Base-by-base conservation (phyloP, 148 eudicot genomes). In the Chenopodium suecicum region DNA sequence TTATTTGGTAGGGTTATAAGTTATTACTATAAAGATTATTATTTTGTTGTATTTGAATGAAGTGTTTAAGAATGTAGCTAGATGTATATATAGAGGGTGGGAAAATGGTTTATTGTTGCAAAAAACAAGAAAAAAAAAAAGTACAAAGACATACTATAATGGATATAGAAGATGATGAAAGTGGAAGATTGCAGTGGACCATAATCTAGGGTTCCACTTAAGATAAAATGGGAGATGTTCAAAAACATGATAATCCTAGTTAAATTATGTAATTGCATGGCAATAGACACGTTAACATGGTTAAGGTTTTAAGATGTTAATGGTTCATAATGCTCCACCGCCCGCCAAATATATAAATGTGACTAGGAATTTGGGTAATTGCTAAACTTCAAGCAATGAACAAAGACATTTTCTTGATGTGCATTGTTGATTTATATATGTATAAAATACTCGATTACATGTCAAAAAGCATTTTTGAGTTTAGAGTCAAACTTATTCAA, bases 131-230 rank as follows among this genome's bases (percentile, higher is more conserved):
- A 48, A 12, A 19, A 12, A 19, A 17, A 11, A 67, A 78, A 29
- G 48, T 0, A 12, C 46, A 25, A 48, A 14, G 20, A 62, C 48
- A 76, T 80, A 41, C n/a, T 32, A 58, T 37, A 72, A 80, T 78
- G 80, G 80, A 78, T 68, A 9, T 27, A 8, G 22, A 20, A 68
- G 50, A 56, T 32, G 65, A 74, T 73, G 80, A 46, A 58, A 58
- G 75, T 82, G 84, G 80, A 77, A 58, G 60, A 6, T 41, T 29
- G 25, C 66, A 79, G 85, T 83, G 85, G 85, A 73, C 68, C 81
- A 73, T 78, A 47, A 25, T 62, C 44, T 64, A 17, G 48, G 65
- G 9, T 65, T 73, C 85, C 82, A 83, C 78, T 83, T 16, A 64
- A 32, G 77, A 62, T 73, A 81, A 72, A 69, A 19, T 64, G 23